These are phyloP conservation scores for Mucor mucedo DNA, from an alignment of 371 early-diverging fungal species.

Conservation along the genomic window DNA sequence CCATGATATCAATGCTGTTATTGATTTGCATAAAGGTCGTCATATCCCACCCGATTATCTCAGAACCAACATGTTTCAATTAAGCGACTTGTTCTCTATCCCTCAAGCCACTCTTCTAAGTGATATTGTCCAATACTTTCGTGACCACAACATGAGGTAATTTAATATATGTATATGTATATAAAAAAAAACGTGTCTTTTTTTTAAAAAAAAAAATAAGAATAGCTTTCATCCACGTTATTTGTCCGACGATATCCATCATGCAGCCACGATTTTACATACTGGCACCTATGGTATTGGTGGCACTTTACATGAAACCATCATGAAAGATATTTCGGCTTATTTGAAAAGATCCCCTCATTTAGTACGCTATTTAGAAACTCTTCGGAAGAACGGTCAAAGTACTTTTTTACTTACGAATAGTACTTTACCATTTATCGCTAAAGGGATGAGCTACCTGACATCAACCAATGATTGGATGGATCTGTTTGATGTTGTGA, in stretches of 20 bases:
- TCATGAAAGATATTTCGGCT: slow-evolving; percentile 54
- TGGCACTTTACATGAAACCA: slow-evolving; percentile 56
- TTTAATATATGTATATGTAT: neutral
- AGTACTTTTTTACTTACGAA: slow-evolving; percentile 67
- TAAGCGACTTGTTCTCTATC: slow-evolving; percentile 66
- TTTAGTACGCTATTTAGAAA: slow-evolving; percentile 57
- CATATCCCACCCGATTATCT: slow-evolving; percentile 65
- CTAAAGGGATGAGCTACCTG: slow-evolving; percentile 56
- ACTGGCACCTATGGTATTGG: slow-evolving; percentile 52
- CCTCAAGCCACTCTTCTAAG: slow-evolving; percentile 66
- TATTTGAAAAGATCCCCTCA: slow-evolving; percentile 56
- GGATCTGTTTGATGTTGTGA: slow-evolving; percentile 68
- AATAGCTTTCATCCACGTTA: slow-evolving; percentile 66
- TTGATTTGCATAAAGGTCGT: slow-evolving; percentile 59
- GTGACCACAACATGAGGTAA: slow-evolving; percentile 55
- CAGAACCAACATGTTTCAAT: slow-evolving; percentile 58
- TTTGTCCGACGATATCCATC: slow-evolving; percentile 65
- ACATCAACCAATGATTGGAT: slow-evolving; percentile 60
- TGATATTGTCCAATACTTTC: slow-evolving; percentile 67
- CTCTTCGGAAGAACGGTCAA: slow-evolving; percentile 52
- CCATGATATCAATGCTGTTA: slow-evolving; percentile 50
- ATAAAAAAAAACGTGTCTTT: neutral
- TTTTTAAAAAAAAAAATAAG: neutral
- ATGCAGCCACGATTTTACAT: slow-evolving; percentile 61
- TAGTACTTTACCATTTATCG: slow-evolving; percentile 62